A percentile compares a stretch with the other conserved stretches of the same genome.
Conservation (phyloP, 2,329 filamentous ascomycete genomes). For the Ceratocystis harringtonii region DNA sequence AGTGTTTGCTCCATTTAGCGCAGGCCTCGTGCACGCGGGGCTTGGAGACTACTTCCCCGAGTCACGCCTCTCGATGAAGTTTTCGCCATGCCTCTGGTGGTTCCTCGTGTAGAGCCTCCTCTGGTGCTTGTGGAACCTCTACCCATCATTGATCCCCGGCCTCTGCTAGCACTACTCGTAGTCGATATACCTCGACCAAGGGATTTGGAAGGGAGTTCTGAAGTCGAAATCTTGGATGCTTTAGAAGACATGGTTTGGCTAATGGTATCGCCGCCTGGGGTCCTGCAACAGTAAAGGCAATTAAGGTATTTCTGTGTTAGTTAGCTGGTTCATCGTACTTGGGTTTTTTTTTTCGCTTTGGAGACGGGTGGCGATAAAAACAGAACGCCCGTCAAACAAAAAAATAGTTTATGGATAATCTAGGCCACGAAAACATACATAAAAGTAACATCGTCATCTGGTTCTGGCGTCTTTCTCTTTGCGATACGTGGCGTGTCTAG, state of each 20-base stretch:
- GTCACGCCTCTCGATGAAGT: constrained; percentile 20
- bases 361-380: not conserved
- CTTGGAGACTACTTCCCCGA: constrained; percentile 32
- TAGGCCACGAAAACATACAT: constrained; percentile 38
- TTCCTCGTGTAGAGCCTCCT: constrained; percentile 19
- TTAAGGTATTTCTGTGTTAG: constrained; percentile 7
- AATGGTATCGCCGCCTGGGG: constrained; percentile 80
- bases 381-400: not conserved
- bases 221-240: constrained; percentile 31
- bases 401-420: not conserved
- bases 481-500: constrained; percentile 17
- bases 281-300: constrained; percentile 37
- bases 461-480: constrained; percentile 24
- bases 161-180: not conserved
- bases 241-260: constrained; percentile 57
- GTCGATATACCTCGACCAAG: constrained; percentile 28
- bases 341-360: not conserved
- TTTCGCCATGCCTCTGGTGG: constrained; percentile 2
- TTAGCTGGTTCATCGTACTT: not conserved
- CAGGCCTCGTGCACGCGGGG: constrained; percentile 32
- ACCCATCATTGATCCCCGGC: constrained; percentile 28
- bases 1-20: constrained; percentile 11
- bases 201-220: constrained; percentile 30
- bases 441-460: constrained; percentile 65
- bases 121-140: constrained; percentile 7